Conservation (phyloP, 257 asterid genomes). For the Solanum habrochaites region DNA sequence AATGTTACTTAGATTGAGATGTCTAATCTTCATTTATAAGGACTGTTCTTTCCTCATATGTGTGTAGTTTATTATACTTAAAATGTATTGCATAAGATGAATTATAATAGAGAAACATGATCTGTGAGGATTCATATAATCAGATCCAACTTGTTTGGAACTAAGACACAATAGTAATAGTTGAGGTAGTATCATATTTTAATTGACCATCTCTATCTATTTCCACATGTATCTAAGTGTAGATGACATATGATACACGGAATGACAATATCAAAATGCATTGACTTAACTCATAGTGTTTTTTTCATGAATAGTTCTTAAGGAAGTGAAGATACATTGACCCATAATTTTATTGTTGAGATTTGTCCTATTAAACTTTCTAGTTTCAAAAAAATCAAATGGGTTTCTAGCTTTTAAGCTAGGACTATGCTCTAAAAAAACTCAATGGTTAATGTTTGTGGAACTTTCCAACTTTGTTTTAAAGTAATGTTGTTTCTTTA, state of each 20-base stretch:
- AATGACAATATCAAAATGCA: neutral
- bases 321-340: neutral
- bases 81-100: neutral
- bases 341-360: neutral
- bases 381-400: too few relatives aligned
- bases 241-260: neutral
- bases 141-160: neutral
- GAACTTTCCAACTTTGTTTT: neutral
- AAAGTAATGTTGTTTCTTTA: neutral
- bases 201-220: neutral
- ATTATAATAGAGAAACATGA: neutral
- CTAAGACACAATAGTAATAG: neutral
- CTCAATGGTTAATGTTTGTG: neutral
- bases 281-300: neutral
- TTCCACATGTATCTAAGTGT: neutral
- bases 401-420: neutral
- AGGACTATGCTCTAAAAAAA: neutral
- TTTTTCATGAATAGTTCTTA: neutral
- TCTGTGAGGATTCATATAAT: neutral
- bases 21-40: neutral
- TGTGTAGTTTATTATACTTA: neutral
- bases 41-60: neutral
- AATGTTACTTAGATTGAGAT: neutral
- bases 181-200: neutral
- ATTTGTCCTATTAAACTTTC: neutral